Evolutionary conservation across 179 eudicot species (phyloP), one percentile per base, ranked within the genome.

Genomic region (Beta macrorhiza): DNA sequence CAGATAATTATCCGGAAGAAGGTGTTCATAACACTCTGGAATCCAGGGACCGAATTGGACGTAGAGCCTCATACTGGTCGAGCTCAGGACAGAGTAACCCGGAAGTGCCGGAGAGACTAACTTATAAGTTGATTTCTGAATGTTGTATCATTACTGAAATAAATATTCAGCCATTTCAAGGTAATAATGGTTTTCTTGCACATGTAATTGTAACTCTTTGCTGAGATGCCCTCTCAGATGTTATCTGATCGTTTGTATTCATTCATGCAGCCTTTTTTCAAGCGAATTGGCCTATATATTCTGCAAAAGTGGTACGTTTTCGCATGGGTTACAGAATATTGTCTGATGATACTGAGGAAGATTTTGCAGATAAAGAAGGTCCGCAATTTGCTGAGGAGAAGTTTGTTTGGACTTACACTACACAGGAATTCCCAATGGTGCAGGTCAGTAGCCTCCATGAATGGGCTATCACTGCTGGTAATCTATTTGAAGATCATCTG

Each of bases 1-100:
- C 97, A 12, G 98, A 95, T 80, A 91, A 90, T 85, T 91, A 83
- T 80, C 97, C 97, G 9, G 85, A 84, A 76, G 97, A 92, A 83
- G 89, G 93, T 80, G 80, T 95, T 71, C 78, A 73, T 15, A 88
- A 92, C 86, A 95, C 97, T 81, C 82, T 95, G 74, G 89, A 85
- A 77, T 87, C 93, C 74, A 86, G 92, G 81, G 92, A 90, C 78
- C 85, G 82, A 74, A 75, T 90, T 81, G 84, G 80, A n/a, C 67
- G 80, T 42, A 81, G 88, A 72, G 86, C 91, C 74, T 91, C 90
- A 53, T 93, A 92, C 83, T 95, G 98, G 98, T 95, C 98, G 19
- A 93, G 98, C 80, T 86, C 86, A 77, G 98, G 98, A 72, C 86
- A 88, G 53, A 84, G 80, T 32, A 72, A 93, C 87, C 91, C 97